phyloP scores from a whole-genome alignment of 2,329 filamentous ascomycete species.

The Paecilomyces sp. region DNA sequence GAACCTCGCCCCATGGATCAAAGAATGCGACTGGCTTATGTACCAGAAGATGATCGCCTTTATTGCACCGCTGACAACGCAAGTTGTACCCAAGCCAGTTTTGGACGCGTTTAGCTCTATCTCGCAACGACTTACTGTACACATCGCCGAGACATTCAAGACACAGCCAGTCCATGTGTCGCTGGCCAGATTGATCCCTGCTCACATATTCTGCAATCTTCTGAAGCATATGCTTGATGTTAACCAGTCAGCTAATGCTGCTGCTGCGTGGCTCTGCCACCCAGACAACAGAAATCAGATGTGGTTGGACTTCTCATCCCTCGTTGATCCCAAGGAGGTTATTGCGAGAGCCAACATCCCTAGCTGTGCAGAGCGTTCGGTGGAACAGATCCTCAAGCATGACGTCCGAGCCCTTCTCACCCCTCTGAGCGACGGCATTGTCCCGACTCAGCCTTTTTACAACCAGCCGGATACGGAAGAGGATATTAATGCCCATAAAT shows the following conservation, averaged over 20 bases:
- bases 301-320: slow-evolving; percentile 70
- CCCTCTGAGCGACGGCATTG: slow-evolving; percentile 27
- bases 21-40: slow-evolving; percentile 88
- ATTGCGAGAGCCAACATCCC: slow-evolving; percentile 35
- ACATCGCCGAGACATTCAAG: slow-evolving; percentile 79
- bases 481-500: slow-evolving; percentile 21
- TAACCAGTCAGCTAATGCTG: slow-evolving; percentile 88
- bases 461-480: slow-evolving; percentile 25
- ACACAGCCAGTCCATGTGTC: slow-evolving; percentile 79
- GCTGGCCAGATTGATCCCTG: slow-evolving; percentile 78
- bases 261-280: slow-evolving; percentile 85
- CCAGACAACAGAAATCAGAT: slow-evolving; percentile 87
- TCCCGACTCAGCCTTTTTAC: slow-evolving; percentile 25
- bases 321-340: slow-evolving; percentile 34
- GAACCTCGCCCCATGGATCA: slow-evolving; percentile 82
- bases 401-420: slow-evolving; percentile 37
- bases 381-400: slow-evolving; percentile 35
- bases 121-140: slow-evolving; percentile 68
- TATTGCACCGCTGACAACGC: slow-evolving; percentile 77
- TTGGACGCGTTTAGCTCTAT: slow-evolving; percentile 83
- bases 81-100: slow-evolving; percentile 83
- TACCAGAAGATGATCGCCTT: slow-evolving; percentile 97
- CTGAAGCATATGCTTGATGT: slow-evolving; percentile 82
- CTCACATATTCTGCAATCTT: slow-evolving; percentile 78
- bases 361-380: slow-evolving; percentile 25